Evolutionary conservation across 2,329 filamentous ascomycete species (phyloP), one percentile per base, ranked within the genome.

Genomic region (Chrysoporthe austroafricana): DNA sequence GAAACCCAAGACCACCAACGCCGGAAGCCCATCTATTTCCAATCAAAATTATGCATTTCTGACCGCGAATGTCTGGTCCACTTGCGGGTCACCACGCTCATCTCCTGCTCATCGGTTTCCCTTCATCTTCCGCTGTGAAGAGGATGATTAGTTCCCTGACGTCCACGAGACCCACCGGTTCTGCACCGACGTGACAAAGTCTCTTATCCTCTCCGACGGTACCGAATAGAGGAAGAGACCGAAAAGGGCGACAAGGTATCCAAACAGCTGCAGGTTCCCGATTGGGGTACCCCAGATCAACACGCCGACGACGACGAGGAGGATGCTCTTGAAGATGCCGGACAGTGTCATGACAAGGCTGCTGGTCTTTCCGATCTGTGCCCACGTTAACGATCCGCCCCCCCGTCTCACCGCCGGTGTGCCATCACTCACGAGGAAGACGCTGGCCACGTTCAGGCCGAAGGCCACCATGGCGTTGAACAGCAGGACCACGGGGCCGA

Each of bases 261-360:
- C 93, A 76, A 94, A 84, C 74, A 88, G 87, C 80, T 96, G 93
- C 66, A 93, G 84, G 34, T 80, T 76, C 26, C 89, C 85, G 75
- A 96, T 90, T 43, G 87, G 85, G 66, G 92, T 93, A 72, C 86
- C 83, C 90, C 92, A 96, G 77, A 95, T 89, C 75, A 92, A 78
- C 79, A 96, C 91, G 64, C 91, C 93, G 68, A 88, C 85, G 69
- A 86, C 82, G 71, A 96, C 92, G 66, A 96, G 88, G 68, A 96
- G 87, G 70, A 96, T 94, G 78, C 94, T 92, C 81, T 96, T 96
- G 75, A 96, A 87, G 71, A 96, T 93, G 77, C 93, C 92, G 68
- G 90, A 94, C 34, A 96, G 87, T 44, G 92, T 94, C 81, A 96
- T 91, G 74, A 94, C 92, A 63, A 96, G 87, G 66, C 91, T 91